Evolutionary conservation across 495 filamentous ascomycete genomes (phyloP), one percentile per base, ranked within the genome.

Genomic region (Podospora comata): DNA sequence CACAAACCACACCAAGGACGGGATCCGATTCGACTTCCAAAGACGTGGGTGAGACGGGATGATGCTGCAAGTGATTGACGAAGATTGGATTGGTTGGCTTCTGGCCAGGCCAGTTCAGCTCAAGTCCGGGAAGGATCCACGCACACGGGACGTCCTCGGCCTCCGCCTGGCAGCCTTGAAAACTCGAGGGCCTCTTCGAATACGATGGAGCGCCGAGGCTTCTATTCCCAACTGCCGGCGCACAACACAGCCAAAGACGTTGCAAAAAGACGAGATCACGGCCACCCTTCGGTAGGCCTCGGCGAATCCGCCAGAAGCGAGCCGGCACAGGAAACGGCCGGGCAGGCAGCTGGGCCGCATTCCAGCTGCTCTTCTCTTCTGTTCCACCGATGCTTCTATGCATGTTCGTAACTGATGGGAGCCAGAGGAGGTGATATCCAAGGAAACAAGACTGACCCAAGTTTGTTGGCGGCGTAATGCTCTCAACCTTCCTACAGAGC

Each of bases 1-100:
- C 18, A 58, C 55, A 58, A 58, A 26, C 55, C 19, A 19, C 55
- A 58, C 19, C 18, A 18, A 26, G 55, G 55, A 11, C 19, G 19
- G 55, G 55, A 20, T 58, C 55, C 55, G 55, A 58, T 58, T 58
- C 55, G 55, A n/a, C 23, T 58, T 26, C 55, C 55, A 58, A 18
- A 58, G 55, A 58, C n/a, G 55, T 26, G 55, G 55, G 55, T 58
- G 55, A 58, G 55, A 58, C 55, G 55, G 55, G 19, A 19, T 19
- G 55, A 26, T 58, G 19, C 55, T 58, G 55, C 55, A 58, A 58
- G 55, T 58, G 19, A 58, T 19, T 26, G 23, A 26, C 4, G 55
- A 58, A 48, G 39, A 11, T 58, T 26, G 15, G 55, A 26, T 26
- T 7, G 23, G 55, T n/a, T 58, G 55, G n/a, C 19, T 58, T 32